Conservation (phyloP, 306 rosid species). For the Cicer cuneatum region DNA sequence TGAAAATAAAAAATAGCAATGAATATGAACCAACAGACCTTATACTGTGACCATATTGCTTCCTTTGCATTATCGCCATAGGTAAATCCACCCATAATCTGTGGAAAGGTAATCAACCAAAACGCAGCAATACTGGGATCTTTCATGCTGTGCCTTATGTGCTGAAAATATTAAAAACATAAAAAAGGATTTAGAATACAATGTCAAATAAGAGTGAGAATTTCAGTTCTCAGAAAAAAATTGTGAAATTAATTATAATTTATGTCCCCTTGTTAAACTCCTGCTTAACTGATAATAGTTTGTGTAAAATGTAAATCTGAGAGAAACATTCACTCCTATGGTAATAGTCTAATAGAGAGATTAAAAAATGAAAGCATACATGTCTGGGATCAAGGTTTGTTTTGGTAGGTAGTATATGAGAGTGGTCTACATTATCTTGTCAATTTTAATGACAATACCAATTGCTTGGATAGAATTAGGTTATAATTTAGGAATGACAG, state of each 20-base stretch:
- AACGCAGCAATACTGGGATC: conserved; percentile 97
- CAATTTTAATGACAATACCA: conserved; percentile 23
- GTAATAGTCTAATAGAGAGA: conserved; percentile 12
- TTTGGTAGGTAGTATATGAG: conserved; percentile 25
- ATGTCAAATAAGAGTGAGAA: conserved; percentile 47
- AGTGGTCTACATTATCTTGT: conserved; percentile 26
- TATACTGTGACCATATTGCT: conserved; percentile 89
- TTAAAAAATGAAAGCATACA: conserved; percentile 18
- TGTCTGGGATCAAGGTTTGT: conserved; percentile 30
- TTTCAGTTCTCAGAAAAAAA: not conserved
- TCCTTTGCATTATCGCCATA: conserved; percentile 86
- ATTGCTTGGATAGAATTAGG: conserved; percentile 21
- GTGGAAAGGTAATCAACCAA: conserved; percentile 91
- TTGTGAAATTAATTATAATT: conserved; percentile 4
- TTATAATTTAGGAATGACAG: conserved; percentile 32
- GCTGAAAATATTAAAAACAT: conserved; percentile 56
- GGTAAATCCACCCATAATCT: conserved; percentile 79
- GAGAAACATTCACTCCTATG: conserved; percentile 30
- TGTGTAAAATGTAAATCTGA: not conserved
- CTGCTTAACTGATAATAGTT: conserved; percentile 17
- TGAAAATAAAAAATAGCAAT: conserved; percentile 37
- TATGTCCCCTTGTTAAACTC: conserved; percentile 13
- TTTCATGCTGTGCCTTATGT: conserved; percentile 89
- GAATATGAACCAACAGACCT: conserved; percentile 60
- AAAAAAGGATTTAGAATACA: conserved; percentile 22